Conservation (phyloP, 2,329 filamentous ascomycete species). For the Stachybotrys echinatus region DNA sequence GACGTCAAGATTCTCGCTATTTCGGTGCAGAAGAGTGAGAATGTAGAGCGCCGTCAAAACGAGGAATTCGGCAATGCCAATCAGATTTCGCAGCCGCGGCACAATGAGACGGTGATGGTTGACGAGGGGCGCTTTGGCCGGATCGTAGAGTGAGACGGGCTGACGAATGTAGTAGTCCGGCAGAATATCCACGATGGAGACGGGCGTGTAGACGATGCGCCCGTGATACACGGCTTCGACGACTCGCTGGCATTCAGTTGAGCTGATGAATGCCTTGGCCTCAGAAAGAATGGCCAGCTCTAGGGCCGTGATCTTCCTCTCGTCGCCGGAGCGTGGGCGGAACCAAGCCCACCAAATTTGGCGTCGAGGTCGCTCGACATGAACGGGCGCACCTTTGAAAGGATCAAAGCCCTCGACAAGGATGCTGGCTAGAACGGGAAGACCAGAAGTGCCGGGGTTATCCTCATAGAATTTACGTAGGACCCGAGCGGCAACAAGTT, state of each 20-base stretch:
- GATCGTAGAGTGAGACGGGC: slow-evolving; percentile 65
- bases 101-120: slow-evolving; percentile 71
- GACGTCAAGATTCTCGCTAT: slow-evolving; percentile 35
- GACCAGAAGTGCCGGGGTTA: slow-evolving; percentile 54
- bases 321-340: slow-evolving; percentile 26
- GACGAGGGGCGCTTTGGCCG: slow-evolving; percentile 57
- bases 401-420: slow-evolving; percentile 68
- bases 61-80: slow-evolving; percentile 63
- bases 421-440: slow-evolving; percentile 62
- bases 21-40: slow-evolving; percentile 56
- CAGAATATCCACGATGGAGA: slow-evolving; percentile 65
- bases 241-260: slow-evolving; percentile 63
- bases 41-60: slow-evolving; percentile 58
- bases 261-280: slow-evolving; percentile 61
- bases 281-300: slow-evolving; percentile 70
- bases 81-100: slow-evolving; percentile 59
- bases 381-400: slow-evolving; percentile 61
- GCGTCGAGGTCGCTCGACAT: slow-evolving; percentile 43
- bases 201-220: slow-evolving; percentile 64
- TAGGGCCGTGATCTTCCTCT: slow-evolving; percentile 59
- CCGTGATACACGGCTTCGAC: slow-evolving; percentile 67
- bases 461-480: slow-evolving; percentile 65
- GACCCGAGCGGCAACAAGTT: slow-evolving; percentile 62
- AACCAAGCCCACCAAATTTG: slow-evolving; percentile 16
- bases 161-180: slow-evolving; percentile 70